Percentiles rank a stretch among this genome's conserved stretches.
Conservation (phyloP, 345 rosid species). For the Eucalyptus sideroxylon region DNA sequence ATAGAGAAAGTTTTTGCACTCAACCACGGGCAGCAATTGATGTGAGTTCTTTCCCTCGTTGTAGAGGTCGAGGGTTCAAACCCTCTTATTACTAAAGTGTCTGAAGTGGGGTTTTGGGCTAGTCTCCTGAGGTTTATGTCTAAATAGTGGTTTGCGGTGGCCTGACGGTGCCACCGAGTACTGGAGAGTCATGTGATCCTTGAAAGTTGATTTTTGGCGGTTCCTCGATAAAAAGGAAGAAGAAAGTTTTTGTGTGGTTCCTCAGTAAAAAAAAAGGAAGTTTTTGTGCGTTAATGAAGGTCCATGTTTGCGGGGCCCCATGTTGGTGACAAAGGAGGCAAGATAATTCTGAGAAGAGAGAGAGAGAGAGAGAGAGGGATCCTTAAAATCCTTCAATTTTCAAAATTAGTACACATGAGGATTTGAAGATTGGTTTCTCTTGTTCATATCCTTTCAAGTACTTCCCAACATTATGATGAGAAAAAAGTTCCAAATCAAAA, state of each 20-base stretch:
- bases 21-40: too few species aligned
- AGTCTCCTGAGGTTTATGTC: too few species aligned
- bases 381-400: background rate
- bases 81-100: too few species aligned
- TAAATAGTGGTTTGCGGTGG: too few species aligned
- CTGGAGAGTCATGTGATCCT: accelerated
- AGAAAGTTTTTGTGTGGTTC: too few species aligned
- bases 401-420: background rate
- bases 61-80: too few species aligned
- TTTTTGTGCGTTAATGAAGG: background rate
- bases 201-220: too few species aligned
- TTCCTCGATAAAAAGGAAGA: too few species aligned
- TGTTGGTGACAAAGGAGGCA: background rate
- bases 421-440: background rate
- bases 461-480: background rate
- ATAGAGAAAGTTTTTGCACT: background rate
- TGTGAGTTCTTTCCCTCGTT: too few species aligned
- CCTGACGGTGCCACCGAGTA: accelerated
- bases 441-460: background rate
- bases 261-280: background rate
- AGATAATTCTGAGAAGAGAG: background rate
- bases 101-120: too few species aligned
- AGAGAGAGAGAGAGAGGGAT: background rate
- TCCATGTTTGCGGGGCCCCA: background rate
- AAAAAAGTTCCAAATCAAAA: background rate